These are phyloP conservation scores for Pachyrhizus erosus DNA, from an alignment of 306 rosid species.

Conservation along the genomic window DNA sequence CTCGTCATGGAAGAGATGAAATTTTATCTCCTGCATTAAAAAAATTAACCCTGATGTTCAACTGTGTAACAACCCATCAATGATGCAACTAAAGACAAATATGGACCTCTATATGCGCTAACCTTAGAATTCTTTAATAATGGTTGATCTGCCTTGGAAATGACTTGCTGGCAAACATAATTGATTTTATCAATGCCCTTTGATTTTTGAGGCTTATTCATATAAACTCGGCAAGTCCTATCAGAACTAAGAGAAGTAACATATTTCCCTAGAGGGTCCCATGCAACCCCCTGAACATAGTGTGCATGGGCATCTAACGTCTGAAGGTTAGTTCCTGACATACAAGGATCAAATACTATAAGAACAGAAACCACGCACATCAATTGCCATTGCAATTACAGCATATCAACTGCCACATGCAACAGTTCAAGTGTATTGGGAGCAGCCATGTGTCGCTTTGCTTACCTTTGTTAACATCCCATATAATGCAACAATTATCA, in stretches of 20 bases:
- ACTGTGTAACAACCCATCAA: conserved; percentile 36
- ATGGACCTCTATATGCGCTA: conserved; percentile 34
- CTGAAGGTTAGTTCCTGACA: conserved; percentile 84
- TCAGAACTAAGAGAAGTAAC: conserved; percentile 93
- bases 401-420: conserved; percentile 32
- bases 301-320: conserved; percentile 84
- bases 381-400: conserved; percentile 1
- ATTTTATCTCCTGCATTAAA: conserved; percentile 65
- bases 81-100: not conserved
- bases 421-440: not conserved
- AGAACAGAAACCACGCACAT: conserved; percentile 16
- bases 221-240: conserved; percentile 84
- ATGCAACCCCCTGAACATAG: conserved; percentile 98
- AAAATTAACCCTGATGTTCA: conserved; percentile 40
- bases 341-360: conserved; percentile 31
- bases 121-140: conserved; percentile 76
- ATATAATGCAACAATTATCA: conserved; percentile 91
- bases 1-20: conserved; percentile 88
- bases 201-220: conserved; percentile 72
- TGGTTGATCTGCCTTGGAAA: conserved; percentile 78
- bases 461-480: conserved; percentile 92
- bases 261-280: conserved; percentile 87
- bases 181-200: conserved; percentile 70
- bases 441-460: conserved; percentile 9
- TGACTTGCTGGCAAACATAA: conserved; percentile 78